Base-by-base conservation (phyloP, 768 basidiomycete species). In the Tylopilus balloui region DNA sequence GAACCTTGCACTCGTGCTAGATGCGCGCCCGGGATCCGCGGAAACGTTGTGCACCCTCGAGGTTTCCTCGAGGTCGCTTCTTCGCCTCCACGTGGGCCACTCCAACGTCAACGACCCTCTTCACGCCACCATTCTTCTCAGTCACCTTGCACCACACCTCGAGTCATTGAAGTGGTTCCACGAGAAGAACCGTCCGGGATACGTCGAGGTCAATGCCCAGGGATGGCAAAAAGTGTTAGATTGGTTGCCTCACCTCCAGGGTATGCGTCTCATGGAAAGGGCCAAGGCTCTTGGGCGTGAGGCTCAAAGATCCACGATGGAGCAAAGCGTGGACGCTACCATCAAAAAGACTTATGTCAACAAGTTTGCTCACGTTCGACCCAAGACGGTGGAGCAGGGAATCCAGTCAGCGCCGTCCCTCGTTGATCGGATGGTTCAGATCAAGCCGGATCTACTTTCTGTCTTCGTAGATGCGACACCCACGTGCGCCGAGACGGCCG, bases 131-230 rank as follows among this genome's bases (percentile, higher is more conserved):
- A 81, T 89, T 57, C 75, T 86, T 49, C 74, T 90, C 52, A 89
- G 87, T 66, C 87, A 90, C 64, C 68, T 90, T 45, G 79, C 83
- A n/a, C 86, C 88, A 32, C 71, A 73, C 59, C 71, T 88, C 38
- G 85, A 88, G 61, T 72, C 68, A 23, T 65, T 90, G 44, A 85
- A 82, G 65, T 88, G 79, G 79, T 88, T 88, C 73, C 80, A 84
- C 58, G 86, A 87, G 59, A 84, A 83, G 67, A 88, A 80, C 57
- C 75, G 86, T n/a, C 74, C 78, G 0, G 84, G 84, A 5, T 84
- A 75, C 56, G 71, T 82, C 42, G 87, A 90, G 62, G 71, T 74
- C 27, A 81, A 88, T 56, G 79, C 81, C 11, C 75, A 74, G 47
- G 76, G 71, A 17, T 90, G 88, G 88, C 83, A 87, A 65, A 76